These are phyloP conservation scores for Tulasnella sp. DNA, from an alignment of 768 basidiomycete species.

Conservation along the genomic window DNA sequence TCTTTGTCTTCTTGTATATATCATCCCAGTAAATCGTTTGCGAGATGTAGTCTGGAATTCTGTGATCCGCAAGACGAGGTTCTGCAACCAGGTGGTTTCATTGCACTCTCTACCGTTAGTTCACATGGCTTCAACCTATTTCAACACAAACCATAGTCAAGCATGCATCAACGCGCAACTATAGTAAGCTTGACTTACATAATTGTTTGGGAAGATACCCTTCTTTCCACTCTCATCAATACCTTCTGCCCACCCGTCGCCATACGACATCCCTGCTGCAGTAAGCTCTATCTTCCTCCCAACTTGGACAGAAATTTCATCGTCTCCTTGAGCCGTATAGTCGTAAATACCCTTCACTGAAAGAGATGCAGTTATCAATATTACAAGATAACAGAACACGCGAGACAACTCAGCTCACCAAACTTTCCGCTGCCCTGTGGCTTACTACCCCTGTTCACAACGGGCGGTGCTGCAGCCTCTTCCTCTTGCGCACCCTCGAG, in stretches of 20 bases:
- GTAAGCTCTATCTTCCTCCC: conserved; percentile 59
- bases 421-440: conserved; percentile 37
- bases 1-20: background rate
- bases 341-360: conserved; percentile 75
- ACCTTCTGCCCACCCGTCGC: conserved; percentile 87
- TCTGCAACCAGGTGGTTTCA: background rate
- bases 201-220: conserved; percentile 79
- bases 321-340: conserved; percentile 63
- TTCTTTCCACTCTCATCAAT: conserved; percentile 24
- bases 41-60: background rate
- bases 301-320: conserved; percentile 56
- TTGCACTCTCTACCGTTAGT: background rate
- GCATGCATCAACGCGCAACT: background rate
- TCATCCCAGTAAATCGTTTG: background rate
- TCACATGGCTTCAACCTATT: background rate
- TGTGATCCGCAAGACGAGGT: background rate
- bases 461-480: background rate
- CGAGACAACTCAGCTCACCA: conserved; percentile 38
- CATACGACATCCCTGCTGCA: conserved; percentile 58
- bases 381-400: background rate
- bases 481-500: conserved; percentile 28
- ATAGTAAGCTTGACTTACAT: conserved; percentile 45
- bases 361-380: background rate
- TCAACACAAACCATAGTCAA: background rate
- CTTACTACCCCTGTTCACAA: background rate